Evolutionary conservation across 2,329 filamentous ascomycete species (phyloP).

Genomic region (Cordyceps farinosa): DNA sequence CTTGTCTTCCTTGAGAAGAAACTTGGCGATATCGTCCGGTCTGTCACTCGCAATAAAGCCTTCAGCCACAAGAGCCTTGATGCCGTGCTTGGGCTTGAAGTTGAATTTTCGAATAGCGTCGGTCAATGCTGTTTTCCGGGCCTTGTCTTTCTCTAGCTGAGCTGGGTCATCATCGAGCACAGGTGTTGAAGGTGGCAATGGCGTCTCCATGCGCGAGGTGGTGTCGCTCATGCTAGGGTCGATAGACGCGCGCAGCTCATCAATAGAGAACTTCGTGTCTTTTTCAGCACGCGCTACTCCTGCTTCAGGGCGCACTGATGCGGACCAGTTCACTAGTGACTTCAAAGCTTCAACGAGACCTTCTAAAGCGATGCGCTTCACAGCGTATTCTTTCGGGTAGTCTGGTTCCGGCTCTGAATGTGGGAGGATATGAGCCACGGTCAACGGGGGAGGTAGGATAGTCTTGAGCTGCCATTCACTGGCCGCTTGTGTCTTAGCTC

Average conservation of each 20-base stretch:
- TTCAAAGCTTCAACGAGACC: constrained; percentile 83
- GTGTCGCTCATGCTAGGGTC: constrained; percentile 61
- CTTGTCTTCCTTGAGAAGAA: constrained; percentile 75
- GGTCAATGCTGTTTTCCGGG: constrained; percentile 84
- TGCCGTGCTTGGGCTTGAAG: constrained; percentile 92
- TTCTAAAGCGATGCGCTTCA: constrained; percentile 87
- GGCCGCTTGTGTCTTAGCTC: constrained; percentile 55
- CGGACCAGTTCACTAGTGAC: constrained; percentile 90
- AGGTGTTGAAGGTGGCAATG: constrained; percentile 60
- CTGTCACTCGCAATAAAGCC: constrained; percentile 80
- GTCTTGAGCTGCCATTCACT: constrained; percentile 82
- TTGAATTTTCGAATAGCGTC: constrained; percentile 93
- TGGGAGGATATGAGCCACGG: constrained; percentile 68
- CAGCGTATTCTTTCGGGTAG: constrained; percentile 81
- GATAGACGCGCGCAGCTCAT: constrained; percentile 57
- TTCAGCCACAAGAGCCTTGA: constrained; percentile 78
- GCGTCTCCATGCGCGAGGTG: constrained; percentile 59
- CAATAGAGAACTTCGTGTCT: constrained; percentile 38
- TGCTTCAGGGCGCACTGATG: constrained; percentile 57
- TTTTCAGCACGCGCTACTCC: constrained; percentile 29
- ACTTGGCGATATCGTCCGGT: constrained; percentile 78
- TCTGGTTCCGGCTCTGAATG: constrained; percentile 60
- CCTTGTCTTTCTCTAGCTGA: constrained; percentile 92
- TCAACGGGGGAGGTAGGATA: constrained; percentile 82
- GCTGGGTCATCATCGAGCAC: constrained; percentile 83